A percentile compares a stretch with the other conserved stretches of the same genome.
These are phyloP conservation scores for Hypoxylon sp. DNA, from an alignment of 2,329 filamentous ascomycete species.

Conservation along the genomic window DNA sequence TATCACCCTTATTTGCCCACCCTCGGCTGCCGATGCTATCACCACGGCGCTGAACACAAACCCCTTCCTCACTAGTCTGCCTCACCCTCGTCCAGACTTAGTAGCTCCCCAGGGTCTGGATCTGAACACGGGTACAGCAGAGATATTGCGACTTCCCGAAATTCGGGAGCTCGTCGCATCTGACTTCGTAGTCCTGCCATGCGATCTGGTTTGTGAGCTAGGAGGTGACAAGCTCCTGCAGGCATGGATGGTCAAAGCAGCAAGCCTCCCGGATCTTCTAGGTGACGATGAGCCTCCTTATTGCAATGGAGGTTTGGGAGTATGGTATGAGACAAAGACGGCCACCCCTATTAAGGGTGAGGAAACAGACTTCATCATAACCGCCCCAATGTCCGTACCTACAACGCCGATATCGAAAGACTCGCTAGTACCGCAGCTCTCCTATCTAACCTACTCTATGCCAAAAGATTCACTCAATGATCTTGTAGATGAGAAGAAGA, in stretches of 20 bases:
- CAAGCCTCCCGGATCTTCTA: conserved; percentile 74
- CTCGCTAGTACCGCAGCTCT: conserved; percentile 77
- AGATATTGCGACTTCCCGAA: conserved; percentile 87
- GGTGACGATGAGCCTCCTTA: conserved; percentile 59
- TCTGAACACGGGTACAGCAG: conserved; percentile 89
- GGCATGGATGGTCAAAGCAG: conserved; percentile 90
- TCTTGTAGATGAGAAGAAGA: conserved; percentile 80
- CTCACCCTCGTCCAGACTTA: conserved; percentile 80
- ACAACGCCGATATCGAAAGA: conserved; percentile 72
- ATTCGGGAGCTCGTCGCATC: conserved; percentile 82
- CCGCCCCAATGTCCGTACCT: conserved; percentile 74
- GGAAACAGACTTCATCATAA: conserved; percentile 92
- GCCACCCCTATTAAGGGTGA: conserved; percentile 86
- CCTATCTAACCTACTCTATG: conserved; percentile 86
- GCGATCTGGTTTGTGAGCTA: conserved; percentile 92
- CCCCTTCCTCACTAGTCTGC: conserved; percentile 81
- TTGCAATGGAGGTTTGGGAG: conserved; percentile 83
- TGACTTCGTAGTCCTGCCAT: conserved; percentile 92
- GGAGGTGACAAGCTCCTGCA: conserved; percentile 86
- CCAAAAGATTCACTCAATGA: conserved; percentile 93
- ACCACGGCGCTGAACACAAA: conserved; percentile 81
- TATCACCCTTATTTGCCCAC: conserved; percentile 75
- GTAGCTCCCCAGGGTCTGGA: conserved; percentile 82
- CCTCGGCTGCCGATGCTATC: conserved; percentile 76
- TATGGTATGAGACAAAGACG: conserved; percentile 90